Conservation (phyloP, 768 basidiomycete genomes). For the Rhizopogon vulgaris region DNA sequence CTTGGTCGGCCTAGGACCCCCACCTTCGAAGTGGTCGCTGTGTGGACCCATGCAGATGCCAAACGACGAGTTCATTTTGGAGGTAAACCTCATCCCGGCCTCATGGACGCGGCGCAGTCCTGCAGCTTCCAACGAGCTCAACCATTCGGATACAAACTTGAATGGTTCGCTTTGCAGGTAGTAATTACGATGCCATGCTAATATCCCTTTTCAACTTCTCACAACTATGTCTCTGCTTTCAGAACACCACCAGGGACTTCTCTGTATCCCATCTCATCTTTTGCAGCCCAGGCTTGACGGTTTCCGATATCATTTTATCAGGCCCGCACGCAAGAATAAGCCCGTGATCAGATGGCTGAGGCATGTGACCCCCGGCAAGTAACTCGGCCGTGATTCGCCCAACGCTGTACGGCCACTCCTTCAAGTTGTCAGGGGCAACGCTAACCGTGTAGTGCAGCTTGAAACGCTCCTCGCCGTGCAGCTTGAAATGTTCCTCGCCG, state of each 20-base stretch:
- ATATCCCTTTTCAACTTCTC: neutral
- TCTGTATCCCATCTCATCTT: conserved; percentile 31
- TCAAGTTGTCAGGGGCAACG: conserved; percentile 10
- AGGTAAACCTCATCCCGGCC: too few relatives aligned
- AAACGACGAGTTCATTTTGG: too few relatives aligned
- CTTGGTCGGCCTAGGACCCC: too few relatives aligned
- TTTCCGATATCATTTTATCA: conserved; percentile 29
- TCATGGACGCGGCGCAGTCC: too few relatives aligned
- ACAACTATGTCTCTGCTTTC: conserved; percentile 2
- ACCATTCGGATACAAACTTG: too few relatives aligned
- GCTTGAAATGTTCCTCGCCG: conserved; percentile 14
- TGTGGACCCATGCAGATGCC: too few relatives aligned
- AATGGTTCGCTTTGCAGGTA: too few relatives aligned
- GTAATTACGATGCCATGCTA: too few relatives aligned
- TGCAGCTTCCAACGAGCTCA: too few relatives aligned
- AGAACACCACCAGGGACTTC: conserved; percentile 29
- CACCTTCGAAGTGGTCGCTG: too few relatives aligned
- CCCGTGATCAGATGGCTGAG: conserved; percentile 29
- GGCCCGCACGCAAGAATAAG: conserved; percentile 50
- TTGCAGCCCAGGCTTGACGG: conserved; percentile 26
- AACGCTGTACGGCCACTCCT: conserved; percentile 32
- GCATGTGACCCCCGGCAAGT: conserved; percentile 40
- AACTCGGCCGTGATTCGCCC: conserved; percentile 37
- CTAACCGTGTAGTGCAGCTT: conserved; percentile 40
- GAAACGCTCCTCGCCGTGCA: conserved; percentile 26